A percentile compares a stretch with the other conserved stretches of the same genome.
Evolutionary conservation across 805 yeast species (phyloP).

Genomic region (Yarrowia osloensis): DNA sequence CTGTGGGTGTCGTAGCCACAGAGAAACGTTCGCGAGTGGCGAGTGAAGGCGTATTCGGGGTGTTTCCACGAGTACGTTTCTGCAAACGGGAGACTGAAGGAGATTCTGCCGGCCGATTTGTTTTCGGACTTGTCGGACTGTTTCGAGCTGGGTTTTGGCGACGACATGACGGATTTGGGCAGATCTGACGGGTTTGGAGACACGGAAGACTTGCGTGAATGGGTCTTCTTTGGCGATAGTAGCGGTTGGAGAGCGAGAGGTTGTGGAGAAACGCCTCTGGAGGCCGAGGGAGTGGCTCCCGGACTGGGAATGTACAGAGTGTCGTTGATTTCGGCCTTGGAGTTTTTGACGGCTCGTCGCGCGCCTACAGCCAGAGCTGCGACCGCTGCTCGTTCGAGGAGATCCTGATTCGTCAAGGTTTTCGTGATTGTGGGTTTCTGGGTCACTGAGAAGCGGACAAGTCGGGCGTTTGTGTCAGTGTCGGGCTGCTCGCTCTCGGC

Average conservation of each 20-base stretch:
- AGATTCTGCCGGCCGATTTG: neutral
- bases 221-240: neutral
- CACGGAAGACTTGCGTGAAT: neutral
- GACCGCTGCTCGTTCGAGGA: neutral
- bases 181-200: neutral
- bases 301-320: neutral
- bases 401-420: neutral
- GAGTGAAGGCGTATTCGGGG: constrained; percentile 42
- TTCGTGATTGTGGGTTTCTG: neutral
- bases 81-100: neutral
- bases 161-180: no score
- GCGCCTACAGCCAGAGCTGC: constrained; percentile 2
- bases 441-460: constrained; percentile 1
- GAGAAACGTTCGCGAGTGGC: constrained; percentile 48
- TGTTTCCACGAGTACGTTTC: constrained; percentile 13
- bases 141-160: no score
- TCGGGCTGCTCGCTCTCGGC: neutral
- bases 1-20: constrained; percentile 50
- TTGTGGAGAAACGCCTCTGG: neutral
- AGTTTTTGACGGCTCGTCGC: neutral
- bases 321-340: neutral
- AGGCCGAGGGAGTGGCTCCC: neutral
- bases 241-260: neutral
- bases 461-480: neutral
- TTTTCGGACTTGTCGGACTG: no score